These are phyloP conservation scores for Amanita rimosa DNA, from an alignment of 768 basidiomycete species.

Conservation along the genomic window DNA sequence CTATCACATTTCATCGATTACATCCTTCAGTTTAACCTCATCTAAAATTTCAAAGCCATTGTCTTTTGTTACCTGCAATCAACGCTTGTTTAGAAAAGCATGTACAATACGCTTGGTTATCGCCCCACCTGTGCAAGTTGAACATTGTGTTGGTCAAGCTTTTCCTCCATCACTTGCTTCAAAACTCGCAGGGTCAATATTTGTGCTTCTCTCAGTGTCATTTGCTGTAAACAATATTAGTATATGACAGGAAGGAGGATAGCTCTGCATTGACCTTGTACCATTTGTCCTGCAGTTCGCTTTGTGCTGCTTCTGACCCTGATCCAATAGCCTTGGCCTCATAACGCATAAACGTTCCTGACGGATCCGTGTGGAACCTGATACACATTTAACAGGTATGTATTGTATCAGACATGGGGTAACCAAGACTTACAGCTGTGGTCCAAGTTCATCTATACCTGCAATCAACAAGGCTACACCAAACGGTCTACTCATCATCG, in stretches of 20 bases:
- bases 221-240: constrained; percentile 49
- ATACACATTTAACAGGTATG: neutral
- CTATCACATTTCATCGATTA: constrained; percentile 74
- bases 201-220: constrained; percentile 85
- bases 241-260: neutral
- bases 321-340: constrained; percentile 98
- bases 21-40: constrained; percentile 68
- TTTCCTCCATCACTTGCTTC: constrained; percentile 99
- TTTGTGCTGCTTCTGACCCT: constrained; percentile 95
- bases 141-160: constrained; percentile 96
- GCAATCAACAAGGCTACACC: constrained; percentile 96
- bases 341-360: constrained; percentile 93
- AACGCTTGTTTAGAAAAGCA: neutral
- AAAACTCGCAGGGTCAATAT: constrained; percentile 76
- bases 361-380: constrained; percentile 97
- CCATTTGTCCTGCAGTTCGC: constrained; percentile 95
- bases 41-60: constrained; percentile 87
- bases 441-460: constrained; percentile 93
- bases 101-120: neutral
- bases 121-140: constrained; percentile 81
- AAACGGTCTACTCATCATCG: constrained; percentile 98
- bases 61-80: constrained; percentile 45
- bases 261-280: constrained; percentile 52
- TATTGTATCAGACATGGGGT: neutral
- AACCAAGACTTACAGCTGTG: constrained; percentile 69